phyloP scores from a whole-genome alignment of 192 early-diverging fungal genomes.

The Linnemannia exigua region DNA sequence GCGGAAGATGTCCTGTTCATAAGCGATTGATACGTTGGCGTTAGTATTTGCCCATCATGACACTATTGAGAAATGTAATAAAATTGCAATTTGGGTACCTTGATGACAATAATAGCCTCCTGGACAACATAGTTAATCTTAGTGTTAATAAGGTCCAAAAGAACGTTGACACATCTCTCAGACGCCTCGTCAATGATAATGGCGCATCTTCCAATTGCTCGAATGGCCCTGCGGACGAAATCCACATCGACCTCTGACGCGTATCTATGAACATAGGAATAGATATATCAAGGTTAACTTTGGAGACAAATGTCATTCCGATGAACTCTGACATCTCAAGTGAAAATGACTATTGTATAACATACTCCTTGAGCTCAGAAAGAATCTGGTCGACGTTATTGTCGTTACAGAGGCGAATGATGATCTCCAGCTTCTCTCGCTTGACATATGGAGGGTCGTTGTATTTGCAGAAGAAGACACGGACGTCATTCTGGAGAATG shows the following conservation, averaged over 20 bases:
- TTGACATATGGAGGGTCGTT: conserved; percentile 99
- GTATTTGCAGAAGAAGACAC: conserved; percentile 98
- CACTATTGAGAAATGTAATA: no score
- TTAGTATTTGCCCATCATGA: background rate
- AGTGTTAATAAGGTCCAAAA: conserved; percentile 94
- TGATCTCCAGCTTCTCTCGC: conserved; percentile 94
- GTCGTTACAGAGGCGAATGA: conserved; percentile 90
- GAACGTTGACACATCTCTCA: conserved; percentile 87
- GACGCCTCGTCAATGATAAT: conserved; percentile 92
- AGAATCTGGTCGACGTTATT: conserved; percentile 93
- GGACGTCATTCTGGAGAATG: conserved; percentile 91
- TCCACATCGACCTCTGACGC: conserved; percentile 98
- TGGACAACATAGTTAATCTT: conserved; percentile 92
- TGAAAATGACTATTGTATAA: background rate
- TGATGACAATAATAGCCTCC: conserved; percentile 91
- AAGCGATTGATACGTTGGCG: background rate
- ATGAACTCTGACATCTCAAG: background rate
- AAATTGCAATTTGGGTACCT: conserved; percentile 63
- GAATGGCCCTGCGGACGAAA: conserved; percentile 91
- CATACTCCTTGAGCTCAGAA: conserved; percentile 94
- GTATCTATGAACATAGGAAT: conserved; percentile 68
- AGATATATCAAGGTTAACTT: background rate
- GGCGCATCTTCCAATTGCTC: conserved; percentile 93
- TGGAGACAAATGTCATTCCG: background rate
- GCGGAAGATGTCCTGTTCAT: conserved; percentile 87